A percentile compares a stretch with the other conserved stretches of the same genome.
These are phyloP conservation scores for Oldenlandia corymbosa DNA, from an alignment of 257 asterid species.

Conservation along the genomic window DNA sequence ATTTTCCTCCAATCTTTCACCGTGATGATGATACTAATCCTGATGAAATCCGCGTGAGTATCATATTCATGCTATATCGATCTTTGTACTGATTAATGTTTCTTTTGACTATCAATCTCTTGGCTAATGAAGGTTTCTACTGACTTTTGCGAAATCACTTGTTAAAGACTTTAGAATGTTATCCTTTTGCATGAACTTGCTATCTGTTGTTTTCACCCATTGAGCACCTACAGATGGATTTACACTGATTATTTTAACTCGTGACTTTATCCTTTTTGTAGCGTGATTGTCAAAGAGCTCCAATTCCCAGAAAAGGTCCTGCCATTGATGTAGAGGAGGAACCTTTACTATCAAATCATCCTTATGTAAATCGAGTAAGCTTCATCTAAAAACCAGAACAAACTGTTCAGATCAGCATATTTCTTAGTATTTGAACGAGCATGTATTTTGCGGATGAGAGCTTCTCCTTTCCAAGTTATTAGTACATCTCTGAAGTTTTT, in stretches of 20 bases:
- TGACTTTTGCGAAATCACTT: not conserved
- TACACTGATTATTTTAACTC: conserved; percentile 15
- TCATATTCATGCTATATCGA: conserved; percentile 3
- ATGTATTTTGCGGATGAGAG: not conserved
- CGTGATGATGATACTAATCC: conserved; percentile 71
- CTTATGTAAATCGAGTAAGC: conserved; percentile 79
- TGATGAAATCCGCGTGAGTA: conserved; percentile 94
- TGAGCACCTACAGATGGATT: not conserved
- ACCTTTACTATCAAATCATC: conserved; percentile 85
- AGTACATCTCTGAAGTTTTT: not conserved
- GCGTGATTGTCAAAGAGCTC: conserved; percentile 95
- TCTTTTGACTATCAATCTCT: no score
- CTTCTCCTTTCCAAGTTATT: not conserved
- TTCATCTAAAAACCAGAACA: conserved; percentile 8
- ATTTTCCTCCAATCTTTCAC: conserved; percentile 90
- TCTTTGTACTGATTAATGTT: not conserved
- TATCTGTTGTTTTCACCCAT: not conserved
- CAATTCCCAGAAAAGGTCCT: conserved; percentile 84
- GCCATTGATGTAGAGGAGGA: conserved; percentile 84
- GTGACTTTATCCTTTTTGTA: conserved; percentile 26
- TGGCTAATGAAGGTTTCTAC: not conserved
- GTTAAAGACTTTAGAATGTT: not conserved
- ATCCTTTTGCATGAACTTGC: not conserved
- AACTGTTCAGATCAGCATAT: not conserved
- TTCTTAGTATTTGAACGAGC: not conserved